Conservation (phyloP, 805 yeast species). For the Lipomyces oligophaga region DNA sequence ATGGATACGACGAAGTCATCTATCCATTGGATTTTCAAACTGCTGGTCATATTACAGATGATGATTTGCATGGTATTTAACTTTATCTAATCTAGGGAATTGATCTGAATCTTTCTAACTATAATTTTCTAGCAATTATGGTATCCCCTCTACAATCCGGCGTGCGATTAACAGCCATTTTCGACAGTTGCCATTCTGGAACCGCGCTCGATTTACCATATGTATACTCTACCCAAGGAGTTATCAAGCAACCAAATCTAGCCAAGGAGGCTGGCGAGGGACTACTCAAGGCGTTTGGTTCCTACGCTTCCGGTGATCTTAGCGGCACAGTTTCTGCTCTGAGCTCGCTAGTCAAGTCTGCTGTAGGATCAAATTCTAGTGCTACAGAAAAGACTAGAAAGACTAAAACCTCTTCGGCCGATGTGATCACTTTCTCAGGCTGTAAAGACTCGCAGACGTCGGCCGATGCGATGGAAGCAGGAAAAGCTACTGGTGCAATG, state of each 20-base stretch:
- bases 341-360: slow-evolving; percentile 36
- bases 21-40: slow-evolving; percentile 69
- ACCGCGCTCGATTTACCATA: slow-evolving; percentile 77
- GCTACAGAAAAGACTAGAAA: slow-evolving; percentile 46
- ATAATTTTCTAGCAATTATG: slow-evolving; percentile 42
- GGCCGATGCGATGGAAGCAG: slow-evolving; percentile 75
- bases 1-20: slow-evolving; percentile 67
- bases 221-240: slow-evolving; percentile 77
- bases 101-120: not conserved
- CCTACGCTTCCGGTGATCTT: slow-evolving; percentile 61
- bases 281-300: slow-evolving; percentile 54
- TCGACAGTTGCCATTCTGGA: slow-evolving; percentile 86
- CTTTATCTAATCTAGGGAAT: not conserved
- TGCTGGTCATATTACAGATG: slow-evolving; percentile 69
- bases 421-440: slow-evolving; percentile 71
- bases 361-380: slow-evolving; percentile 31
- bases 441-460: slow-evolving; percentile 81
- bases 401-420: slow-evolving; percentile 68
- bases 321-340: slow-evolving; percentile 45
- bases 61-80: slow-evolving; percentile 55
- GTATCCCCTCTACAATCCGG: slow-evolving; percentile 69
- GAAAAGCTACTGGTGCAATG: slow-evolving; percentile 78
- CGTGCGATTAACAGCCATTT: slow-evolving; percentile 70
- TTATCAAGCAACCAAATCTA: slow-evolving; percentile 73
- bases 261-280: slow-evolving; percentile 72